Percentiles rank a stretch among this genome's conserved stretches.
Evolutionary conservation across 2,329 filamentous ascomycete genomes (phyloP).

Genomic region (Sclerotinia trifoliorum): DNA sequence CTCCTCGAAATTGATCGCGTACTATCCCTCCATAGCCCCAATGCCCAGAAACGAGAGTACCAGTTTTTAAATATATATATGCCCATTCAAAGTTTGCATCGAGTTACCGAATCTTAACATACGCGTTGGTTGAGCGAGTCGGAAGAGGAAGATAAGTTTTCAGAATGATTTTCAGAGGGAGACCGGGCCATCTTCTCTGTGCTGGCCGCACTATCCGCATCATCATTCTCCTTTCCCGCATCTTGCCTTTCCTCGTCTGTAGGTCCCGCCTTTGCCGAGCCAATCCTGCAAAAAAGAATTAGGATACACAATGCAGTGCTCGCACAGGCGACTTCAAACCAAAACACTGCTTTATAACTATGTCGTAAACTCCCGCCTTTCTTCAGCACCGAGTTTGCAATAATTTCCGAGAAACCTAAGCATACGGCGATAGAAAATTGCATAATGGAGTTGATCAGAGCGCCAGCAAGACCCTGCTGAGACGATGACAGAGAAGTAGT

Average conservation of each 20-base stretch:
- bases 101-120: not conserved
- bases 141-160: not conserved
- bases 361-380: constrained; percentile 1
- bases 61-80: not conserved
- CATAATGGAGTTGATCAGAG: constrained; percentile 54
- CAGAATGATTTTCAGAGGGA: not conserved
- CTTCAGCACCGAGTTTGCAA: not conserved
- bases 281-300: constrained; percentile 19
- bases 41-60: not conserved
- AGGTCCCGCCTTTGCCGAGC: constrained; percentile 11
- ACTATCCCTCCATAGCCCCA: not conserved
- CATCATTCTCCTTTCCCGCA: not conserved
- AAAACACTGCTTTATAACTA: constrained; percentile 18
- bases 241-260: not conserved
- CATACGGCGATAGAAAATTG: constrained; percentile 19
- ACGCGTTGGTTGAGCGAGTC: not conserved
- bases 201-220: not conserved
- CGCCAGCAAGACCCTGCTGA: constrained; percentile 67
- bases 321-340: constrained; percentile 21
- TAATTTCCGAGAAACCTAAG: constrained; percentile 10
- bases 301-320: constrained; percentile 16
- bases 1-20: not conserved
- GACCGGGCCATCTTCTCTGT: not conserved
- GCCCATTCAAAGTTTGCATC: not conserved
- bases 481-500: constrained; percentile 64